Base-by-base conservation (phyloP, 1,284 basidiomycete genomes). In the Leucoagaricus sp. region DNA sequence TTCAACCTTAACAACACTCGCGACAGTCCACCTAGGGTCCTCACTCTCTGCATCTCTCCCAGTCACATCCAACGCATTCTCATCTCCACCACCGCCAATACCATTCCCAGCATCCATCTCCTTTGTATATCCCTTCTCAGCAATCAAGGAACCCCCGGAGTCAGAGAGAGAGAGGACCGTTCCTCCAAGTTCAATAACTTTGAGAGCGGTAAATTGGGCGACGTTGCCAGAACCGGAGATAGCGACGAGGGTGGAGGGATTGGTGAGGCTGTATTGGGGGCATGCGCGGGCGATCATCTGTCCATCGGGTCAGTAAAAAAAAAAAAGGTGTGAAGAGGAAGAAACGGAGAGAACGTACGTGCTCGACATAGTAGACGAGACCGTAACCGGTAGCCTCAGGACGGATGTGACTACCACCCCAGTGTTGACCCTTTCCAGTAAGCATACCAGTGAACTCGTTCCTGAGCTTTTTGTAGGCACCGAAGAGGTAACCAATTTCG, bases 1-100 rank as follows among this genome's bases (percentile, higher is more conserved):
- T 55, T 90, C 90, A 72, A 96, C 93, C 71, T 96, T 94, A 5
- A 85, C 93, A 2, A 94, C 87, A 15, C 90, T 70, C 33, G 75
- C 82, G 5, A 84, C 89, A 1, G 77, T 82, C 94, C 94, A 97
- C 51, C 75, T 77, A 2, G 68, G 73, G 15, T 83, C 84, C 21
- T 72, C 73, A 1, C 72, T 73, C 3, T 76, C 79, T 70, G 47
- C 74, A 48, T 70, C 70, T 4, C 76, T 63, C 23, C 58, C 60
- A 9, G 58, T n/a, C n/a, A n/a, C 67, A n/a, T 59, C 61, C 40
- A 33, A 13, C 31, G 7, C 31, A 33, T 13, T 33, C n/a, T n/a
- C n/a, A 40, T 60, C 64, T 48, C 21, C 44, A 9, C n/a, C 44
- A 28, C 9, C 44, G 15, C 25, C 26, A 28, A 15, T 28, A 5